A percentile compares a stretch with the other conserved stretches of the same genome.
These are phyloP conservation scores for Psidium guajava DNA, from an alignment of 345 rosid genomes.

Conservation along the genomic window DNA sequence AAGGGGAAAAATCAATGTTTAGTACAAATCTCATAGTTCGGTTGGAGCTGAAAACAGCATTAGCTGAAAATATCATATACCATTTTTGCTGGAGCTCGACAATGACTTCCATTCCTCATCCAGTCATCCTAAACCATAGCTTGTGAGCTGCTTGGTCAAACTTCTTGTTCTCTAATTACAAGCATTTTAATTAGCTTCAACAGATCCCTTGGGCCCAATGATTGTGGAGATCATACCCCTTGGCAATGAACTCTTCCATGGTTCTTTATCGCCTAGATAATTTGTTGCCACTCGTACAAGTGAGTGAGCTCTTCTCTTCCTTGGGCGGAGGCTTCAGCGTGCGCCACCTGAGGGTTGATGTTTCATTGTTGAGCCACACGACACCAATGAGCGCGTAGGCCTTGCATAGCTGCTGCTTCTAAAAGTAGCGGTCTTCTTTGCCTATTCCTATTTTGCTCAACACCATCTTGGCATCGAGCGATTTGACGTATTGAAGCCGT, in stretches of 20 bases:
- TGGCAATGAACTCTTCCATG: conserved; percentile 75
- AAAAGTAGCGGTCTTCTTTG: conserved; percentile 48
- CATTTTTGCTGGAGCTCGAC: conserved; percentile 79
- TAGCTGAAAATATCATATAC: conserved; percentile 17
- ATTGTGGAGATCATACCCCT: conserved; percentile 61
- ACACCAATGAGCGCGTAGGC: conserved; percentile 60
- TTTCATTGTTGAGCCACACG: conserved; percentile 63
- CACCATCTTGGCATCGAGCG: conserved; percentile 31
- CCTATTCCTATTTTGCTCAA: conserved; percentile 55
- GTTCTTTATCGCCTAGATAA: conserved; percentile 65
- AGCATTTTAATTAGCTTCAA: conserved; percentile 40
- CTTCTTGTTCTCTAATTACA: conserved; percentile 49
- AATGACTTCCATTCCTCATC: conserved; percentile 46
- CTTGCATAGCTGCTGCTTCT: conserved; percentile 69
- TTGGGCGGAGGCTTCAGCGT: conserved; percentile 54
- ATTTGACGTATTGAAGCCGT: conserved; percentile 45
- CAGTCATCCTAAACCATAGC: conserved; percentile 60
- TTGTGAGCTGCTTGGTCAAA: conserved; percentile 63
- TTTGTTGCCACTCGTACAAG: conserved; percentile 54
- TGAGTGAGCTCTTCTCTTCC: conserved; percentile 67
- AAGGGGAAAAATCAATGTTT: neutral
- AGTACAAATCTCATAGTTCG: neutral
- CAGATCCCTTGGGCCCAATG: conserved; percentile 53
- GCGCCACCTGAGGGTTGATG: conserved; percentile 80
- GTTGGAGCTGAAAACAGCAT: neutral